These are phyloP conservation scores for Simmondsia chinensis DNA, from an alignment of 148 eudicot species.

Conservation along the genomic window DNA sequence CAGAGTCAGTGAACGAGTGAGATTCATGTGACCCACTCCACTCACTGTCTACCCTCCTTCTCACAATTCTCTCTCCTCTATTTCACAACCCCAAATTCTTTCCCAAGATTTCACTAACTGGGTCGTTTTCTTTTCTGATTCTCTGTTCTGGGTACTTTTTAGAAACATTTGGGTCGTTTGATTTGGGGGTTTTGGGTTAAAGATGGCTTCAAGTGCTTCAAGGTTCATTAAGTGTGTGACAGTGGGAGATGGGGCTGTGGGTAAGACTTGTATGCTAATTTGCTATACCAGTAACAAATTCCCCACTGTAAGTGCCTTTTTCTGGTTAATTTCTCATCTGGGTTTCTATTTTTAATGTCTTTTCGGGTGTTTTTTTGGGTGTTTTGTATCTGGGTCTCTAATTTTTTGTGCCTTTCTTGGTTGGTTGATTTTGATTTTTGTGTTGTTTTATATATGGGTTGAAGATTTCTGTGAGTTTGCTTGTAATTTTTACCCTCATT, in stretches of 20 bases:
- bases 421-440: background rate
- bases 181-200: slow-evolving; percentile 3
- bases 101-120: too few species aligned
- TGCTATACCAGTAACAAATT: slow-evolving; percentile 82
- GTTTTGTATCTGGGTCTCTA: background rate
- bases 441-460: slow-evolving; percentile 7
- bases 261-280: slow-evolving; percentile 81
- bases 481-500: slow-evolving; percentile 14
- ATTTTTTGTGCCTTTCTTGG: background rate
- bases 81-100: background rate
- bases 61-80: slow-evolving; percentile 12
- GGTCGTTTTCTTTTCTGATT: background rate
- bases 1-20: slow-evolving; percentile 11
- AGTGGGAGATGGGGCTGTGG: slow-evolving; percentile 87
- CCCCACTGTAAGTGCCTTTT: slow-evolving; percentile 49
- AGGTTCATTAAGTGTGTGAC: slow-evolving; percentile 85
- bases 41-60: background rate
- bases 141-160: background rate
- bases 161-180: background rate
- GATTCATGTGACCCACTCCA: slow-evolving; percentile 39
- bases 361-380: background rate
- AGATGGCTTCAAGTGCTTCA: slow-evolving; percentile 62
- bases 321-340: slow-evolving; percentile 3
- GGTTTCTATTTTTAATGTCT: background rate
- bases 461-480: slow-evolving; percentile 9